Conservation (phyloP, 1,284 basidiomycete species). For the Cryptococcus amylolentus region DNA sequence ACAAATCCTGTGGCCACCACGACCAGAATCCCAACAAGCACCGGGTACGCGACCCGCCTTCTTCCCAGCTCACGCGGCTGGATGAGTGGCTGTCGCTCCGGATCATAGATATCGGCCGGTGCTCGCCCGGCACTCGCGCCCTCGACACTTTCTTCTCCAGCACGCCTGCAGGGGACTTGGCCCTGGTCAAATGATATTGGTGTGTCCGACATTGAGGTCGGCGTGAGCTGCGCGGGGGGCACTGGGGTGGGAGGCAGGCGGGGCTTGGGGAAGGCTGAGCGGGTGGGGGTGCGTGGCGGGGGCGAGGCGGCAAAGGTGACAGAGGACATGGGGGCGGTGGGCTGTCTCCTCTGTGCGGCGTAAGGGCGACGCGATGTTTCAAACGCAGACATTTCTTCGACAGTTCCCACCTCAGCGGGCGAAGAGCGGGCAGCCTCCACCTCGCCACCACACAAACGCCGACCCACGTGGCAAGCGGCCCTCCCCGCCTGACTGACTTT, state of each 20-base stretch:
- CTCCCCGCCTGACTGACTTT: not conserved
- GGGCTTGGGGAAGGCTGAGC: constrained; percentile 2
- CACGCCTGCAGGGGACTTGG: not conserved
- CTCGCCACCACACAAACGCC: not conserved
- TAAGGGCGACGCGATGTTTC: not conserved
- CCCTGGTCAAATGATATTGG: not conserved
- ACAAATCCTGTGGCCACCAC: constrained; percentile 12
- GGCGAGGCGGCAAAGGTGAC: constrained; percentile 13
- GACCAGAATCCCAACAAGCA: constrained; percentile 8
- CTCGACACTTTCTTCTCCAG: not conserved
- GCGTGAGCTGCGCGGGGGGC: not conserved
- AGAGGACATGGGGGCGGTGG: constrained; percentile 1
- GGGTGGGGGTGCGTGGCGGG: constrained; percentile 15
- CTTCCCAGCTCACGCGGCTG: not conserved
- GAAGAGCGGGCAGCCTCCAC: too few relatives aligned
- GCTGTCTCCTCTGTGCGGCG: not conserved
- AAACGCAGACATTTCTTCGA: not conserved
- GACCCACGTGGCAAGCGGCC: too few relatives aligned
- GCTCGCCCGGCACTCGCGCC: too few relatives aligned
- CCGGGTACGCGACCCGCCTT: constrained; percentile 6
- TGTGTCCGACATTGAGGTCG: not conserved
- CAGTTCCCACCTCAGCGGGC: not conserved
- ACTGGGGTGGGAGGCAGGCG: constrained; percentile 1
- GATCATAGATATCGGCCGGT: constrained; percentile 7
- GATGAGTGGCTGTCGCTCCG: constrained; percentile 30